Conservation (phyloP, 768 basidiomycete species). For the Inosperma sp. region DNA sequence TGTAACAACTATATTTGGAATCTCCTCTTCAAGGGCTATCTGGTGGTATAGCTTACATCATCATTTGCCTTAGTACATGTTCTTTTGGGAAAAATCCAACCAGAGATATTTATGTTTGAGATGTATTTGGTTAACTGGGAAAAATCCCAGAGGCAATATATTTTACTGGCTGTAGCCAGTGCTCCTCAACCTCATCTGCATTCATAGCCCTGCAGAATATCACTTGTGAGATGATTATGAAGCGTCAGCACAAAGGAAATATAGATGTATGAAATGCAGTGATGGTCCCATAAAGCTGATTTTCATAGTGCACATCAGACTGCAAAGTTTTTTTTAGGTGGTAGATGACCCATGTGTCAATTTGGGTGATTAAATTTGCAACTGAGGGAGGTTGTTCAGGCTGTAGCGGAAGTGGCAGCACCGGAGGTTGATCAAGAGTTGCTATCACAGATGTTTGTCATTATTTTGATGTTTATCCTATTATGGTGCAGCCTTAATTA, state of each 20-base stretch:
- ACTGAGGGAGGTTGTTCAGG: background rate
- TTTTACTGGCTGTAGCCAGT: too few relatives aligned
- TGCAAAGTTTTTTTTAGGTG: background rate
- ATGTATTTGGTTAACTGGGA: too few relatives aligned
- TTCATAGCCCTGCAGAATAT: background rate
- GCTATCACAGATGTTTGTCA: too few relatives aligned
- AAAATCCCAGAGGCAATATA: too few relatives aligned
- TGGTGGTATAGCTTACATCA: too few relatives aligned
- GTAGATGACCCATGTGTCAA: background rate
- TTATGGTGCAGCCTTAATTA: too few relatives aligned
- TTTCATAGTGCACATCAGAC: background rate
- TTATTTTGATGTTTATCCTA: too few relatives aligned
- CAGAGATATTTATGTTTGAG: too few relatives aligned
- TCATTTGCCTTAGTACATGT: too few relatives aligned
- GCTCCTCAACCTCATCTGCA: background rate
- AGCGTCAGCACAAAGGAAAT: background rate
- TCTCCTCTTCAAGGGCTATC: too few relatives aligned
- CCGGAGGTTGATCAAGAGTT: background rate
- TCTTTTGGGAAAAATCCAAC: too few relatives aligned
- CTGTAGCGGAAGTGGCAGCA: background rate
- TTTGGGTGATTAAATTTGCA: background rate
- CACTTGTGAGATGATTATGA: background rate
- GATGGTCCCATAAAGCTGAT: background rate
- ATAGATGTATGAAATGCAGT: background rate
- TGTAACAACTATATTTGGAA: too few relatives aligned